A percentile compares a stretch with the other conserved stretches of the same genome.
These are phyloP conservation scores for Aureobasidium vineae DNA, from an alignment of 2,329 filamentous ascomycete species.

Conservation along the genomic window DNA sequence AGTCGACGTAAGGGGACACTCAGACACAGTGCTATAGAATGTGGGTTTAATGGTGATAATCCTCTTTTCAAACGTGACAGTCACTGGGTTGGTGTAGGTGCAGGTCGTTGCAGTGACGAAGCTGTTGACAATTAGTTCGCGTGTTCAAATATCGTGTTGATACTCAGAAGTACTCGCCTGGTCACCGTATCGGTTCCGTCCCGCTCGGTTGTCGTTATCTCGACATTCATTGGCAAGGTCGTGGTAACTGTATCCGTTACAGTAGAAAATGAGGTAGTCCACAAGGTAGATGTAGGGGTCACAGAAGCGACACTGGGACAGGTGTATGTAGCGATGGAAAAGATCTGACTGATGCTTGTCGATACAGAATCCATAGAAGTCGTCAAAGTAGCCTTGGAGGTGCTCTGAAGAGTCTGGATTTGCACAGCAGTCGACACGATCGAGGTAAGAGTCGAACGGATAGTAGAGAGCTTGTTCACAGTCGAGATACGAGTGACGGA, in stretches of 20 bases:
- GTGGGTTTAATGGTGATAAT: background rate
- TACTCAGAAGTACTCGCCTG: background rate
- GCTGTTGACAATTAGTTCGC: background rate
- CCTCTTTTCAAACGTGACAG: background rate
- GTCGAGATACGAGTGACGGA: background rate
- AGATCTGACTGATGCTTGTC: background rate
- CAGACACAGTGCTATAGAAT: background rate
- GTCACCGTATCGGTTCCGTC: background rate
- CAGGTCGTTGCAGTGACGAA: background rate
- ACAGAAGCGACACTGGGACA: background rate
- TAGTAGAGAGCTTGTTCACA: background rate
- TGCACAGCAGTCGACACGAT: background rate
- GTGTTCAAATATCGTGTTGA: background rate
- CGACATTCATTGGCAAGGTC: background rate
- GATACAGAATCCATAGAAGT: background rate
- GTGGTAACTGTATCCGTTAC: background rate
- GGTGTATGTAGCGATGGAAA: background rate
- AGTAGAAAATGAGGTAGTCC: background rate
- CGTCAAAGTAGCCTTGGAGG: background rate
- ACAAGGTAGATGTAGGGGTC: background rate
- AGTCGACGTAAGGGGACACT: background rate
- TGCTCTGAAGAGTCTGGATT: background rate
- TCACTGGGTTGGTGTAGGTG: background rate
- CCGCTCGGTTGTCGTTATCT: background rate
- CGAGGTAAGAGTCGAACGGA: background rate